Evolutionary conservation across 441 rosid genomes (phyloP).

Genomic region (Oxalis stricta): DNA sequence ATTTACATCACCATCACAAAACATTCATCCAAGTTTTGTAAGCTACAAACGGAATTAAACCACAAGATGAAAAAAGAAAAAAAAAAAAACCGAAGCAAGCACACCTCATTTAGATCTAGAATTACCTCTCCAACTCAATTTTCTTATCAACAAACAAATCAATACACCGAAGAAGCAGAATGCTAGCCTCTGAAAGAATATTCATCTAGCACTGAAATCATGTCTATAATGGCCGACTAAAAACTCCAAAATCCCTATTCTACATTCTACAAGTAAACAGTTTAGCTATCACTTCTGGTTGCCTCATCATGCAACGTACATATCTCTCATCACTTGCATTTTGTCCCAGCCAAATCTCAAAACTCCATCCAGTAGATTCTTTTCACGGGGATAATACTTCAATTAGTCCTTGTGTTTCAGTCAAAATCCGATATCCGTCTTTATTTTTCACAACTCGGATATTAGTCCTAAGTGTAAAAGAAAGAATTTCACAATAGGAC

Average conservation of each 20-base stretch:
- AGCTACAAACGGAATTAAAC: no score
- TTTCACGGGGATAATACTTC: no score
- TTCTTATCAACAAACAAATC: constrained; percentile 37
- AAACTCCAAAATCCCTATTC: constrained; percentile 26
- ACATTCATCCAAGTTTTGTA: no score
- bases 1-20: no score
- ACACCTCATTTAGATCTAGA: constrained; percentile 19
- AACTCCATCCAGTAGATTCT: background rate
- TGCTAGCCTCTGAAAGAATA: constrained; percentile 60
- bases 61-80: background rate
- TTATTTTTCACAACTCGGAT: no score
- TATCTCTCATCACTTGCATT: constrained; percentile 13
- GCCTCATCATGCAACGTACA: constrained; percentile 5
- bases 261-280: constrained; percentile 24
- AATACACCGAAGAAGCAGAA: constrained; percentile 37
- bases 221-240: constrained; percentile 18
- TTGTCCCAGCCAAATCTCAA: constrained; percentile 3
- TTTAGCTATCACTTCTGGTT: constrained; percentile 10
- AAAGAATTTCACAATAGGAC: constrained; percentile 7
- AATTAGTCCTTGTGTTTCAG: no score
- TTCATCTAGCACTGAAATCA: constrained; percentile 22
- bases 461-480: no score
- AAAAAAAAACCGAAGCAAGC: constrained; percentile 10
- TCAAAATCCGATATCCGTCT: no score
- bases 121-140: constrained; percentile 10